Evolutionary conservation across 2,329 filamentous ascomycete species (phyloP), one percentile per base, ranked within the genome.

Genomic region (Hymenotorrendiella dingleyae): DNA sequence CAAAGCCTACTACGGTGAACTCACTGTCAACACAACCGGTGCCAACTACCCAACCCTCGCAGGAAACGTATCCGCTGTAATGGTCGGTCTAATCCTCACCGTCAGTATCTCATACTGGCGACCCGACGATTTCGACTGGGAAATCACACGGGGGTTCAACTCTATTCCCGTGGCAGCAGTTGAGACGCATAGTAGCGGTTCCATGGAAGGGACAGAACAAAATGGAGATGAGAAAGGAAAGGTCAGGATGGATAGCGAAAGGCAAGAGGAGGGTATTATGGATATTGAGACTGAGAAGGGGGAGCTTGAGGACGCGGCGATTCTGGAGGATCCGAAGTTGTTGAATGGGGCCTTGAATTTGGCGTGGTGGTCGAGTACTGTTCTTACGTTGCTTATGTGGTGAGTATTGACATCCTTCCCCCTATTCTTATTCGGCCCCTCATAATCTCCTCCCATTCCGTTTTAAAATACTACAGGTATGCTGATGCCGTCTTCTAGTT

Each of bases 11-110:
- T 67, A 67, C 10, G 73, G 72, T 1, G 64, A 66, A 11, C 64
- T 76, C 0, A 66, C 65, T 0, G 66, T 76, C 4, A 53, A 63
- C 0, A 64, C 70, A 0, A 76, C 73, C 0, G 72, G 72, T 1
- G 39, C 22, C 7, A 29, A n/a, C 4, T 42, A 42, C 6, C 40
- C 33, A 8, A 37, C 40, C 4, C 22, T 42, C 2, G 40, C 40
- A 4, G 40, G 33, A 11, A 42, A 36, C 14, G 19, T 42, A 20
- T 23, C 21, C 2, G 40, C 20, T 2, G 33, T 42, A 2, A 19
- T 26, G 16, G 23, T 19, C 6, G 40, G 33, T 9, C 17, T 42
- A 9, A 29, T 40, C 10, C n/a, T 45, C 7, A 35, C 42, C 2
- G 32, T 36, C 10, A 14, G 20, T 4, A 28, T 45, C n/a, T 35